phyloP scores from a whole-genome alignment of 176 grass and related monocot species.

The Musa schizocarpa region DNA sequence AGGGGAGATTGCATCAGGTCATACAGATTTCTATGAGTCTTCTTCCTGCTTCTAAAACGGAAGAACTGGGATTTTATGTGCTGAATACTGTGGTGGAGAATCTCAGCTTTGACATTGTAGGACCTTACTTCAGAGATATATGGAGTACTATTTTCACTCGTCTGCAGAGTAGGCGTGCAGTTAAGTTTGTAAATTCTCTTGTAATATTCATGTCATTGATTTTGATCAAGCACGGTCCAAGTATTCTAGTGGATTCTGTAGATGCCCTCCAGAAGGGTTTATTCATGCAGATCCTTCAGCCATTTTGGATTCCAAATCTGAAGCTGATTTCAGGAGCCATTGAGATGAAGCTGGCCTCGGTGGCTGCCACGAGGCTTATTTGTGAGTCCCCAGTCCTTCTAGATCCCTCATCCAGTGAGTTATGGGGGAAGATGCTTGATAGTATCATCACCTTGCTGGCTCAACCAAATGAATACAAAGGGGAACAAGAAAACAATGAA shows the following conservation, averaged over 20 bases:
- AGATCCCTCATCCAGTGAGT: slow-evolving; percentile 49
- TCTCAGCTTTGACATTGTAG: slow-evolving; percentile 64
- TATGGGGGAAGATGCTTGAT: slow-evolving; percentile 84
- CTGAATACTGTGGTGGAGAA: slow-evolving; percentile 90
- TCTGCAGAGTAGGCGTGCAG: slow-evolving; percentile 52
- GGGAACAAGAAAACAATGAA: slow-evolving; percentile 45
- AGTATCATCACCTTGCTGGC: slow-evolving; percentile 50
- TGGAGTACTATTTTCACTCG: slow-evolving; percentile 65
- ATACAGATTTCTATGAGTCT: slow-evolving; percentile 53
- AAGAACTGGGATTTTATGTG: slow-evolving; percentile 89
- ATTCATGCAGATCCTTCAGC: slow-evolving; percentile 57
- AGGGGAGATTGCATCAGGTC: slow-evolving; percentile 65
- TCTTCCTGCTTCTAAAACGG: slow-evolving; percentile 44
- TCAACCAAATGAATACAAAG: slow-evolving; percentile 56
- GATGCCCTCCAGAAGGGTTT: slow-evolving; percentile 56
- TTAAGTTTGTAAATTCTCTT: slow-evolving; percentile 77
- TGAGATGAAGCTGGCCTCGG: slow-evolving; percentile 73
- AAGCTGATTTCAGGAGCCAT: slow-evolving; percentile 69
- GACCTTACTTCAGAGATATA: slow-evolving; percentile 58
- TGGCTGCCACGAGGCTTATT: slow-evolving; percentile 83
- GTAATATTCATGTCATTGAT: slow-evolving; percentile 85
- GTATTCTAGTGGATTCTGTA: slow-evolving; percentile 56
- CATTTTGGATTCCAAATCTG: slow-evolving; percentile 84
- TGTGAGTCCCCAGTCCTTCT: slow-evolving; percentile 63
- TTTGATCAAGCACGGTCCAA: slow-evolving; percentile 65